These are phyloP conservation scores for Talinum fruticosum DNA, from an alignment of 148 eudicot species.

Conservation along the genomic window DNA sequence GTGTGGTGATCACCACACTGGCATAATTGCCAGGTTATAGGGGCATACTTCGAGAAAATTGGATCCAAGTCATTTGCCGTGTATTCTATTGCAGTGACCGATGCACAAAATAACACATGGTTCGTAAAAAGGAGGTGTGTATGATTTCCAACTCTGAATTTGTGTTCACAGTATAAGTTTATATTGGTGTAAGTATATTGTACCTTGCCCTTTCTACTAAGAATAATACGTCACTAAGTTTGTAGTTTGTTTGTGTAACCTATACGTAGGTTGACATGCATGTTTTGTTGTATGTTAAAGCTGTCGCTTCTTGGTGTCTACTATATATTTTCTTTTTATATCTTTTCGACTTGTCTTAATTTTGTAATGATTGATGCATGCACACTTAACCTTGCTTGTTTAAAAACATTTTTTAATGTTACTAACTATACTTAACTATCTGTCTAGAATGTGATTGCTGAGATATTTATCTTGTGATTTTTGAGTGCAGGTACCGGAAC, in stretches of 20 bases:
- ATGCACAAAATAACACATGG: conserved; percentile 73
- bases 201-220: conserved; percentile 8
- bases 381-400: conserved; percentile 1
- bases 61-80: conserved; percentile 96
- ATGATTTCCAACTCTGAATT: conserved; percentile 8
- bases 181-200: conserved; percentile 5
- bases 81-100: conserved; percentile 89
- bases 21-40: conserved; percentile 58
- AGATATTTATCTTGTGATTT: conserved; percentile 5
- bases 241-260: conserved; percentile 10
- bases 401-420: background rate
- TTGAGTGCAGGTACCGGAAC: conserved; percentile 71
- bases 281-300: background rate
- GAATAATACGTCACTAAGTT: background rate
- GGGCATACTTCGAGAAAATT: conserved; percentile 88
- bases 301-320: background rate
- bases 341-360: background rate
- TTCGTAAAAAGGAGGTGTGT: conserved; percentile 92
- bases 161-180: background rate
- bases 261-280: background rate
- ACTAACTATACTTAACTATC: background rate
- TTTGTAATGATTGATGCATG: background rate
- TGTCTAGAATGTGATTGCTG: conserved; percentile 7
- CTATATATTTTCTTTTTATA: background rate
- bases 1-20: conserved; percentile 4